Evolutionary conservation across 805 yeast species (phyloP), one percentile per base, ranked within the genome.

Genomic region (Kazachstania kunashirensis): DNA sequence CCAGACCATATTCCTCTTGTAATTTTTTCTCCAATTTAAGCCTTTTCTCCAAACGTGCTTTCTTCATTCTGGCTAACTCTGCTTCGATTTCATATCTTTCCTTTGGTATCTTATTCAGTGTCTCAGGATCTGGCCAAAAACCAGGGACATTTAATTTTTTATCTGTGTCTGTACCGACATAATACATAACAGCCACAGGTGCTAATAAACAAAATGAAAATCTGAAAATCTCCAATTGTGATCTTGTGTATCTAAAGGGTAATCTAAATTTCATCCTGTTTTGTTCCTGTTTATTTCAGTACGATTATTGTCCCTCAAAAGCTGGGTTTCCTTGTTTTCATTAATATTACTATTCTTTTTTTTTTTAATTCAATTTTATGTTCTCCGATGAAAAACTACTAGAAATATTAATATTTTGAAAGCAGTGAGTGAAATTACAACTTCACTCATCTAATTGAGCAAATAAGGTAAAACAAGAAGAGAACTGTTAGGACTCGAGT

Each of bases 81-180:
- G 92, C 89, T 55, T 84, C 80, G 41, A 88, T 84, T 55, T 88
- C 96, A 50, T 80, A 83, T 2, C 86, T 86, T 53, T 88, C 96
- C 52, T 86, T 88, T 3, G 97, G 97, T 24, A 88, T 79, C 61
- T 84, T 80, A 56, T 88, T 86, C 47, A 85, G 68, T 2, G 96
- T 81, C 29, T 82, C 81, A 29, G 96, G 96, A 57, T 86, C 96
- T 3, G 97, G 97, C 95, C 95, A 86, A 62, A 84, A 88, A 15
- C 95, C 95, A 7, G 94, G 94, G 33, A 86, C 78, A 53, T 85
- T 84, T 58, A 88, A 77, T 64, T 85, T 88, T 49, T 69, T 74
- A 58, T 88, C 95, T 2, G 96, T 81, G 50, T 88, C 88, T 27
- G 81, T 72, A 55, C 97, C 96, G 31, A 85, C 88, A 50, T 81